Evolutionary conservation across 2,329 filamentous ascomycete species (phyloP).

Genomic region (Neopestalotiopsis sp.): DNA sequence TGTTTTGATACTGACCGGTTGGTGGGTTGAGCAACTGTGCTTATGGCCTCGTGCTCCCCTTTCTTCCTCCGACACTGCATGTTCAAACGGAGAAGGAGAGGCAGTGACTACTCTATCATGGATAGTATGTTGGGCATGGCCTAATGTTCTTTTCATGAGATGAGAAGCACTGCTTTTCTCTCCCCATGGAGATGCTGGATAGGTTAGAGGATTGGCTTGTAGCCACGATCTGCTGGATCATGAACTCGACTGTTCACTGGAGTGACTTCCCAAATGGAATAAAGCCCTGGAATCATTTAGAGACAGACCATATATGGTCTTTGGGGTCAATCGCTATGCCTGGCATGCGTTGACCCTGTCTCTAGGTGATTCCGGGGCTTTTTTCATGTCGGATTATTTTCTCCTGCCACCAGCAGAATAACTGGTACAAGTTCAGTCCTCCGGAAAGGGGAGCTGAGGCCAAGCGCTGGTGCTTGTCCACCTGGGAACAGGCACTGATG

Average conservation of each 20-base stretch:
- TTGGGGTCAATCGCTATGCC: constrained; percentile 9
- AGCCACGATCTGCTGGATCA: neutral
- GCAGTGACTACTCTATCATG: neutral
- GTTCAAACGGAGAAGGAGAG: neutral
- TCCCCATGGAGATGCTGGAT: neutral
- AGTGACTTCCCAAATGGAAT: neutral
- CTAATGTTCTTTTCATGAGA: neutral
- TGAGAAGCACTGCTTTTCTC: neutral
- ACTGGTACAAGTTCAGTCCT: constrained; percentile 3
- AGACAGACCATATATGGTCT: constrained; percentile 8
- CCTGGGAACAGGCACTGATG: constrained; percentile 61
- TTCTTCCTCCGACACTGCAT: neutral
- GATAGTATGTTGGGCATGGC: neutral
- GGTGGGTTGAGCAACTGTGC: neutral
- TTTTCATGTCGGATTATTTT: constrained; percentile 17
- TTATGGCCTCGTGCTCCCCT: neutral
- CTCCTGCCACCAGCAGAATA: neutral
- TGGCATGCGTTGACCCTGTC: constrained; percentile 12
- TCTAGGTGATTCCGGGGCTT: constrained; percentile 15
- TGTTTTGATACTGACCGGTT: neutral
- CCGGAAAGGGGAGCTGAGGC: constrained; percentile 1
- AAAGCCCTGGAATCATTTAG: constrained; percentile 14
- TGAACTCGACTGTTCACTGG: constrained; percentile 3
- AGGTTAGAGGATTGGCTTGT: constrained; percentile 3
- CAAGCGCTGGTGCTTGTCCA: constrained; percentile 7